Conservation (phyloP, 2,329 filamentous ascomycete species). For the Parascedosporium putredinis region DNA sequence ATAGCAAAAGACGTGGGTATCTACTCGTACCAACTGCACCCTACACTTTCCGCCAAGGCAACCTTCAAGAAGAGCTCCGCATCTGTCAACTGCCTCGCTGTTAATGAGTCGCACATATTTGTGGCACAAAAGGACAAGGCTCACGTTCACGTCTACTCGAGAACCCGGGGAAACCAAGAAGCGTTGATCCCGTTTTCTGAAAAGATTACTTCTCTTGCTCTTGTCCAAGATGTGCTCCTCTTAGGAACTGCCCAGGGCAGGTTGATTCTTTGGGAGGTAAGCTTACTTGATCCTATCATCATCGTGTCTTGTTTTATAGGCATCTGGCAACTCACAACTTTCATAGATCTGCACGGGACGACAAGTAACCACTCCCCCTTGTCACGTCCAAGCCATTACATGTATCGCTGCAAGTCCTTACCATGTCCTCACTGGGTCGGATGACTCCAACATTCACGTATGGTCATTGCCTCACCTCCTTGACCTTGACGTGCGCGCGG, state of each 20-base stretch:
- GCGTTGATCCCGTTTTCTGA: slow-evolving; percentile 81
- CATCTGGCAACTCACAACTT: slow-evolving; percentile 12
- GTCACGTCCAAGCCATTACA: slow-evolving; percentile 72
- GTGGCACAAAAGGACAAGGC: slow-evolving; percentile 86
- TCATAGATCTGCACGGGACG: slow-evolving; percentile 61
- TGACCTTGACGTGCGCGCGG: slow-evolving; percentile 40
- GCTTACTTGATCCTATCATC: slow-evolving; percentile 15
- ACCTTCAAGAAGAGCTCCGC: slow-evolving; percentile 88
- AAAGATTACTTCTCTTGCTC: slow-evolving; percentile 65
- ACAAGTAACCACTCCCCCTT: slow-evolving; percentile 62
- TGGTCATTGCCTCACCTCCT: slow-evolving; percentile 77
- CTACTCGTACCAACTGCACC: slow-evolving; percentile 74
- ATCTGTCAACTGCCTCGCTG: slow-evolving; percentile 66
- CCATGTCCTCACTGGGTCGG: slow-evolving; percentile 67
- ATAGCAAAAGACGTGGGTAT: slow-evolving; percentile 74
- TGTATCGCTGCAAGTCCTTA: slow-evolving; percentile 61
- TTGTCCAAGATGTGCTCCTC: slow-evolving; percentile 63
- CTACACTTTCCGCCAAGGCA: slow-evolving; percentile 61
- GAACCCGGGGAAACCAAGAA: slow-evolving; percentile 77
- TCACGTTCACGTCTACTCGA: slow-evolving; percentile 84
- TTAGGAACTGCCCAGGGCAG: slow-evolving; percentile 79
- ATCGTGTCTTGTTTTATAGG: background rate
- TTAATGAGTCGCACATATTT: slow-evolving; percentile 76
- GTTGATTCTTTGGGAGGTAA: slow-evolving; percentile 86
- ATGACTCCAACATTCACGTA: slow-evolving; percentile 83